Conservation (phyloP, 352 stramenopile genomes). For the Pythium insidiosum region DNA sequence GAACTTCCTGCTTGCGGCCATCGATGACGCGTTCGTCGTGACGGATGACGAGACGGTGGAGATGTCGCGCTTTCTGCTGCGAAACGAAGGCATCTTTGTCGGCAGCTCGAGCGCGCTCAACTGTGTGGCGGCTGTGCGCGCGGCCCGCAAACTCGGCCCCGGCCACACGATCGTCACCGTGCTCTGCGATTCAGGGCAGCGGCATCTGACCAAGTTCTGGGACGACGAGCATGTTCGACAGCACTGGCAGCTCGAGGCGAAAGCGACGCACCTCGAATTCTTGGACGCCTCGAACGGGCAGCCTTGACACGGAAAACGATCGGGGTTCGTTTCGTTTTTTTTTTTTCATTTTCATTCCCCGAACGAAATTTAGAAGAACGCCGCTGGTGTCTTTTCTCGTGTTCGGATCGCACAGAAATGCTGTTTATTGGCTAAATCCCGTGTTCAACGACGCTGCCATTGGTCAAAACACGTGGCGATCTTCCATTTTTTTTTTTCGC, state of each 20-base stretch:
- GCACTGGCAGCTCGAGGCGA: constrained; percentile 52
- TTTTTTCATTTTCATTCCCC: constrained; percentile 4
- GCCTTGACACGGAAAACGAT: constrained; percentile 26
- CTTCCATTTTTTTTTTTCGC: no score
- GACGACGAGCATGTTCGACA: constrained; percentile 66
- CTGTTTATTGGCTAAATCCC: no score
- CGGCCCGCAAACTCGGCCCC: constrained; percentile 62
- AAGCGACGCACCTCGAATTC: constrained; percentile 59
- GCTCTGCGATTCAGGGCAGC: constrained; percentile 85
- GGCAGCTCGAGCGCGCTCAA: constrained; percentile 87
- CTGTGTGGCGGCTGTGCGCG: constrained; percentile 71
- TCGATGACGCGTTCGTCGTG: constrained; percentile 86
- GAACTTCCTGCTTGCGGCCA: constrained; percentile 91
- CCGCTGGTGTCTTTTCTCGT: not conserved
- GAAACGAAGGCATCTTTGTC: constrained; percentile 95
- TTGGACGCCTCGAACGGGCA: constrained; percentile 59
- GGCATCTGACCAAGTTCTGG: constrained; percentile 88
- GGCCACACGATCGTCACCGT: constrained; percentile 83
- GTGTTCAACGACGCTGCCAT: no score
- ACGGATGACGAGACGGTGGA: constrained; percentile 94
- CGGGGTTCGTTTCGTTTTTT: not conserved
- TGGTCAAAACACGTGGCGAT: no score
- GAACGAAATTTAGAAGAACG: constrained; percentile 10
- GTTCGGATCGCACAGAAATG: no score
- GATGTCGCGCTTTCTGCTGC: constrained; percentile 96